These are phyloP conservation scores for Pichia gijzeniarum DNA, from an alignment of 805 yeast genomes.

Conservation along the genomic window DNA sequence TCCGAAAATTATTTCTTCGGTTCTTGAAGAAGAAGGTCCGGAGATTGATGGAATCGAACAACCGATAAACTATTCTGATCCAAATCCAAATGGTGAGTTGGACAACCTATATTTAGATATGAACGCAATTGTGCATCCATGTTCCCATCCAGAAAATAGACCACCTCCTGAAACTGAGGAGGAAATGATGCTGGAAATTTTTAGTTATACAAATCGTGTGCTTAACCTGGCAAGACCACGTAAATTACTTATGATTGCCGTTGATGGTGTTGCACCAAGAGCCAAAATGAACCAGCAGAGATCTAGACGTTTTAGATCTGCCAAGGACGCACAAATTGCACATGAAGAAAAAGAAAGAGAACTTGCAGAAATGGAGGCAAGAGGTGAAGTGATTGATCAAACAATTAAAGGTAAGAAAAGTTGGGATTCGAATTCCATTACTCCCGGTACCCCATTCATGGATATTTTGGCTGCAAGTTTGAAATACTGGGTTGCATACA, in stretches of 20 bases:
- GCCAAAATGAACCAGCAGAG: conserved; percentile 98
- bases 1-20: conserved; percentile 91
- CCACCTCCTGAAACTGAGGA: conserved; percentile 96
- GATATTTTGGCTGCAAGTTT: conserved; percentile 75
- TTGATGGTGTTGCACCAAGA: conserved; percentile 98
- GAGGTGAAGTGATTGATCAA: conserved; percentile 74
- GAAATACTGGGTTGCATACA: conserved; percentile 89
- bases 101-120: conserved; percentile 92
- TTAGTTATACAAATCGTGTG: conserved; percentile 88
- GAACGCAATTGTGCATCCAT: conserved; percentile 99
- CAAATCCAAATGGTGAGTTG: conserved; percentile 93
- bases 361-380: conserved; percentile 47
- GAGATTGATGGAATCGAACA: conserved; percentile 53
- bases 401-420: conserved; percentile 65
- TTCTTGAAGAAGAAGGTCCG: conserved; percentile 62
- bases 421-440: conserved; percentile 95
- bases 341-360: conserved; percentile 62
- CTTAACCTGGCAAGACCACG: conserved; percentile 92
- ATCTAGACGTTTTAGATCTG: conserved; percentile 86
- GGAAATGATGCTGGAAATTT: conserved; percentile 92
- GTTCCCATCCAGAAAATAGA: conserved; percentile 95
- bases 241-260: conserved; percentile 88
- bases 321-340: conserved; percentile 80
- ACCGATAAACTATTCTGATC: conserved; percentile 61
- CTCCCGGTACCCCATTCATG: conserved; percentile 99